Evolutionary conservation across 2,329 filamentous ascomycete genomes (phyloP).

Genomic region (Drechslerella dactyloides): DNA sequence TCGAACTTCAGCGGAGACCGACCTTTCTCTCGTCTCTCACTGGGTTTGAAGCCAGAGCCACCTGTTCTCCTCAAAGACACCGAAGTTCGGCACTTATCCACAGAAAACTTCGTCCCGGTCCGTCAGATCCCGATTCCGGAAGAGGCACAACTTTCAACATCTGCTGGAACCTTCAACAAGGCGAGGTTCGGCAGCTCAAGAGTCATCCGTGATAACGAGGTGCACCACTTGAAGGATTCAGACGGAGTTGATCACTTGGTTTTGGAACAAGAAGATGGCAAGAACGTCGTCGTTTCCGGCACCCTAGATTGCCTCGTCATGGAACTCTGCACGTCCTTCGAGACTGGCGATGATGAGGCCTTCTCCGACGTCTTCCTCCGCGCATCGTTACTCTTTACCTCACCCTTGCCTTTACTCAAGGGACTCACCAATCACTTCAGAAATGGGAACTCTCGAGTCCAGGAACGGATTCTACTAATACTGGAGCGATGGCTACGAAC

Average conservation of each 20-base stretch:
- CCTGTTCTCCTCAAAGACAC: conserved; percentile 23
- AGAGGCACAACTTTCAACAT: conserved; percentile 43
- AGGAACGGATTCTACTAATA: conserved; percentile 36
- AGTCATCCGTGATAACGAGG: conserved; percentile 48
- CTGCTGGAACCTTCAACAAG: conserved; percentile 38
- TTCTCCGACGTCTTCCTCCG: conserved; percentile 41
- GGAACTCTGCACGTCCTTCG: conserved; percentile 45
- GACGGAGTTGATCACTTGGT: conserved; percentile 48
- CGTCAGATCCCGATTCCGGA: conserved; percentile 46
- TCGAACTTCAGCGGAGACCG: conserved; percentile 22
- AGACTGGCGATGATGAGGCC: conserved; percentile 41
- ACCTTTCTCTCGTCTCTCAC: conserved; percentile 34
- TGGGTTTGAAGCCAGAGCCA: conserved; percentile 31
- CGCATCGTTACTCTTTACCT: conserved; percentile 23
- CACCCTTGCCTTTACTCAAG: conserved; percentile 27
- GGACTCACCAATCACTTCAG: conserved; percentile 31
- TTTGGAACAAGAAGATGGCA: conserved; percentile 45
- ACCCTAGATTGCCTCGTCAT: conserved; percentile 43
- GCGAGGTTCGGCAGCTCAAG: conserved; percentile 32
- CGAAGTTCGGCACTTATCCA: conserved; percentile 23
- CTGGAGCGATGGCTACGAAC: conserved; percentile 41
- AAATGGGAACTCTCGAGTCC: conserved; percentile 26
- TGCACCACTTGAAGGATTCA: conserved; percentile 46
- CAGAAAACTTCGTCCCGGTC: conserved; percentile 38
- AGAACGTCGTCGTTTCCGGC: conserved; percentile 44